These are phyloP conservation scores for Erigeron canadensis DNA, from an alignment of 129 eudicot genomes.

Conservation along the genomic window DNA sequence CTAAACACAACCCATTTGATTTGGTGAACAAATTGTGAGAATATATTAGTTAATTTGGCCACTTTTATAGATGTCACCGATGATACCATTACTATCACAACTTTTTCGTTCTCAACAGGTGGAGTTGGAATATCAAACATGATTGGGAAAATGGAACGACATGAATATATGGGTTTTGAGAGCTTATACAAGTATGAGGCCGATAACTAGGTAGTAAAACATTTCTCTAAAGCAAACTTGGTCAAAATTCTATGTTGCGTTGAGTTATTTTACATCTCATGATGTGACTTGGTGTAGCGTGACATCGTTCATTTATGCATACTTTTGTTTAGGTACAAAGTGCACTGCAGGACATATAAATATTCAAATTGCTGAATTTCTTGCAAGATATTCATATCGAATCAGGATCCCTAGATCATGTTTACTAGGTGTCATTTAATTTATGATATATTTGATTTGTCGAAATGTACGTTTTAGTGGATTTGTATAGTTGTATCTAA, in stretches of 20 bases:
- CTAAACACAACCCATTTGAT: too few relatives aligned
- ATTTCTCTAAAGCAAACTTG: neutral
- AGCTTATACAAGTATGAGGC: conserved; percentile 71
- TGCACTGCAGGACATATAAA: neutral
- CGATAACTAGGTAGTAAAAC: neutral
- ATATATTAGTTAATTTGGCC: neutral
- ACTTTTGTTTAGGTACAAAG: neutral
- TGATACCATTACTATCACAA: neutral
- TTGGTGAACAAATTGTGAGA: too few relatives aligned
- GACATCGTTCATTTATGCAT: neutral
- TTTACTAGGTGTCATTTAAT: too few relatives aligned
- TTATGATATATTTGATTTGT: too few relatives aligned
- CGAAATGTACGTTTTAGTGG: too few relatives aligned
- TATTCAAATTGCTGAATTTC: neutral
- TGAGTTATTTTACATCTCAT: neutral
- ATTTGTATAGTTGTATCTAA: too few relatives aligned
- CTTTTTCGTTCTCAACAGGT: conserved; percentile 41
- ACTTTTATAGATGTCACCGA: neutral
- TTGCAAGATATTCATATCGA: neutral
- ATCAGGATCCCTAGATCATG: neutral
- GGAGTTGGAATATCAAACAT: conserved; percentile 93
- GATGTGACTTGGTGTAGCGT: neutral
- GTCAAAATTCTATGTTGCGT: neutral
- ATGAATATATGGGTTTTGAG: conserved; percentile 96
- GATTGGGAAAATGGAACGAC: conserved; percentile 63